Base-by-base conservation (phyloP, 177 flowering plant species). In the Vitis hybrid region DNA sequence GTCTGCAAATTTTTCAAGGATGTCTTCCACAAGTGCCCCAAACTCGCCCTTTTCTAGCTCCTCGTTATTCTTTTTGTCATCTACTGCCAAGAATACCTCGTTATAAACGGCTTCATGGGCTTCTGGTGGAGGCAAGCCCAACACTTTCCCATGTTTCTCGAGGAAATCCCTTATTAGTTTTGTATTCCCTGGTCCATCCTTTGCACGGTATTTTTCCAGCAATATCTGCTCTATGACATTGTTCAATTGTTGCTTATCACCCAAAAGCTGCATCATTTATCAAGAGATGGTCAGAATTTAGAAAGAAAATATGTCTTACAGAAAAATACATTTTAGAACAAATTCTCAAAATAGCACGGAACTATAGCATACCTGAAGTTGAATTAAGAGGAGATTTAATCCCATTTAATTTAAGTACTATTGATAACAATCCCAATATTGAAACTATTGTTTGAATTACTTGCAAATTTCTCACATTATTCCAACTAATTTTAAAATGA, bases 101-200 rank as follows among this genome's bases (percentile, higher is more conserved):
- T 88, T 88, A 64, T 82, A 87, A 29, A 88, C 79, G 1, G 85
- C 78, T 61, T 85, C 89, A 73, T 84, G 80, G 68, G 80, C 79
- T 73, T 86, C 82, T 22, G 69, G 52, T 48, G 85, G 83, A 63
- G 92, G 90, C 71, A 87, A 71, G 59, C 93, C 89, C 63, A 87
- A 51, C 39, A 74, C 81, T 50, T 58, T 34, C 14, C 84, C 83
- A 58, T 82, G 73, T 74, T 78, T 74, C 84, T 84, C 87, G 50
- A 91, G 82, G 65, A 72, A 84, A 58, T 13, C 56, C 74, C 82
- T 76, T 22, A 89, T 75, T 39, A 52, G 29, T 49, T 74, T 78
- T 65, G 58, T 65, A 65, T 53, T 74, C 34, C 58, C 66, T 54
- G 19, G 57, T n/a, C 63, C 71, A 51, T 81, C 69, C 14, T 69